Conservation (phyloP, 805 yeast genomes). For the Kazachstania taianensis region DNA sequence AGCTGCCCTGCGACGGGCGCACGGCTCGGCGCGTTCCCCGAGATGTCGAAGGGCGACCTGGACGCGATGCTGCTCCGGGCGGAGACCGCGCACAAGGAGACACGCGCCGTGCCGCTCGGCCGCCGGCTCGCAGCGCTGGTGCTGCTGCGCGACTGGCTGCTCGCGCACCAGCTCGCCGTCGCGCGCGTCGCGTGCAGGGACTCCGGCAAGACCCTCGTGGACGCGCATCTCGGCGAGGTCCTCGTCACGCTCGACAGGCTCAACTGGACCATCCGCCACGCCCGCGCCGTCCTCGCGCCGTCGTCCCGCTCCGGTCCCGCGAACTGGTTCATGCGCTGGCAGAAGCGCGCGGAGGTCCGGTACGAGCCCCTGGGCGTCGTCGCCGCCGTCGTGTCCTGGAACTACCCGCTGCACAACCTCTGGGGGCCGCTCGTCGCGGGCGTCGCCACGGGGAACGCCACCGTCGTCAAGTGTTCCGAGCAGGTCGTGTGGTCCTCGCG, state of each 20-base stretch:
- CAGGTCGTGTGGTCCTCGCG: constrained; percentile 91
- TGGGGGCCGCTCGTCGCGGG: constrained; percentile 89
- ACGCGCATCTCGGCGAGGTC: constrained; percentile 94
- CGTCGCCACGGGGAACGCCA: constrained; percentile 82
- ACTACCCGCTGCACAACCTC: constrained; percentile 90
- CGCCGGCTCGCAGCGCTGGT: constrained; percentile 61
- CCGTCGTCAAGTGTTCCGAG: constrained; percentile 89
- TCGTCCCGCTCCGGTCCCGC: constrained; percentile 82
- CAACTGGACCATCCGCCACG: constrained; percentile 81
- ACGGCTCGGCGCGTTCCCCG: constrained; percentile 59
- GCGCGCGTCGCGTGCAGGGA: constrained; percentile 94
- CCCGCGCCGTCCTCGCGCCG: constrained; percentile 58
- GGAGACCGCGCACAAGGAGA: constrained; percentile 26
- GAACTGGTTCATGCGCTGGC: constrained; percentile 63
- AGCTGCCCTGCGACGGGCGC: constrained; percentile 97
- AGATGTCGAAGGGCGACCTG: constrained; percentile 59
- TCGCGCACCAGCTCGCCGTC: constrained; percentile 73
- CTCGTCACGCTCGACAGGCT: constrained; percentile 90
- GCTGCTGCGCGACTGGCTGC: constrained; percentile 60
- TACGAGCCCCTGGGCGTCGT: constrained; percentile 87
- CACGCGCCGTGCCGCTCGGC: constrained; percentile 40
- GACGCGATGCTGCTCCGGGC: constrained; percentile 45
- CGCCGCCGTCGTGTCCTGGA: constrained; percentile 91
- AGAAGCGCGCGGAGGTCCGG: constrained; percentile 87
- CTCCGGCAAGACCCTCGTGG: constrained; percentile 91